These are phyloP conservation scores for Opeltia flavorubescens DNA, from an alignment of 495 filamentous ascomycete species.

Conservation along the genomic window DNA sequence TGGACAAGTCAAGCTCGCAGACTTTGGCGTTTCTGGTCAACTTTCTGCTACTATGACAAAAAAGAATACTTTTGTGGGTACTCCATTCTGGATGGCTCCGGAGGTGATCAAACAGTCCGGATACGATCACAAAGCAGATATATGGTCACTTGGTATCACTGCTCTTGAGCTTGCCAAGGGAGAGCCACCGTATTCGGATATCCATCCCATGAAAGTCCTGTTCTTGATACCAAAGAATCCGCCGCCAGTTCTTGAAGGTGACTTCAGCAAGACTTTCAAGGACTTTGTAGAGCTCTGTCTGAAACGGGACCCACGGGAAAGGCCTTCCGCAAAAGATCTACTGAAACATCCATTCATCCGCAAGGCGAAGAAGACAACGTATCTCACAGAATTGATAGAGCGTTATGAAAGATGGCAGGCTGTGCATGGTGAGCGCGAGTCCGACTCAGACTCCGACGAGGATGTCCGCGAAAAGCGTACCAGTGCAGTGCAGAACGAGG, in stretches of 20 bases:
- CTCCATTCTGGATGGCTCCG: conserved; percentile 98
- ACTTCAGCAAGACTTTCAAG: conserved; percentile 83
- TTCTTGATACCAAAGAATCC: conserved; percentile 95
- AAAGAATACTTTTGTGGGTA: conserved; percentile 97
- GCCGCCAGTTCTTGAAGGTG: conserved; percentile 67
- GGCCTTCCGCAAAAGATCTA: conserved; percentile 76
- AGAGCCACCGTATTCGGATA: conserved; percentile 90
- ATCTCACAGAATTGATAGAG: conserved; percentile 86
- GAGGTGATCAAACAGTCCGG: conserved; percentile 98
- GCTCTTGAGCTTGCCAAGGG: conserved; percentile 86
- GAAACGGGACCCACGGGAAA: conserved; percentile 72
- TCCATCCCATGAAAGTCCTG: conserved; percentile 97
- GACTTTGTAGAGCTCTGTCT: conserved; percentile 85
- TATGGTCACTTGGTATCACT: conserved; percentile 98
- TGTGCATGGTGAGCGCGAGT: conserved; percentile 36
- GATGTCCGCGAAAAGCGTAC: conserved; percentile 20
- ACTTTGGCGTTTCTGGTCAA: conserved; percentile 95
- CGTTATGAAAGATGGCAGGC: conserved; percentile 75
- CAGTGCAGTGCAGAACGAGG: conserved; percentile 43
- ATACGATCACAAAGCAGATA: conserved; percentile 97
- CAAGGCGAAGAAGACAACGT: conserved; percentile 77
- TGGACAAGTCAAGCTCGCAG: conserved; percentile 91
- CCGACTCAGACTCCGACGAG: conserved; percentile 49
- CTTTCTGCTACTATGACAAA: conserved; percentile 99
- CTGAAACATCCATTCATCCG: conserved; percentile 83